Base-by-base conservation (phyloP, 2,329 filamentous ascomycete species). In the Sporothrix sp. region DNA sequence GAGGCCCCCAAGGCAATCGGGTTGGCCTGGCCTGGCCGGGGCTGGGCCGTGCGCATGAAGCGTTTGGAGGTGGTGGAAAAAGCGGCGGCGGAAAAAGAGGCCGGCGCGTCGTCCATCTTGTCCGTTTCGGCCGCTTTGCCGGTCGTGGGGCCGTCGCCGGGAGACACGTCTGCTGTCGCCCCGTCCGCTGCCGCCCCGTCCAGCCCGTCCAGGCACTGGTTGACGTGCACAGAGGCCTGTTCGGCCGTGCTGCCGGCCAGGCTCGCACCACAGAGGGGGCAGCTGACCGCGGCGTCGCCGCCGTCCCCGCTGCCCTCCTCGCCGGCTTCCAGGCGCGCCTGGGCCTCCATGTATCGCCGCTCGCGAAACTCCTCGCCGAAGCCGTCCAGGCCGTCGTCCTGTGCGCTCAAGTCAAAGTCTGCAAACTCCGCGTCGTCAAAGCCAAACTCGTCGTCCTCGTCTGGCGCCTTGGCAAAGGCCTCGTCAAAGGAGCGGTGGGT, bases 171-270 rank as follows among this genome's bases (percentile, higher is more conserved):
- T 39, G 27, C 16, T 25, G 25, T 30, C 25, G 11, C 11, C 16
- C 20, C 2, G 3, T 11, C 7, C 4, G 25, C 33, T 7, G 23
- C n/a, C 39, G 6, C 42, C 16, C 4, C 28, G n/a, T n/a, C 18
- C 21, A 43, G n/a, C 3, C 44, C 88, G 63, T 98, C 93, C 2
- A 98, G 73, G 66, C 93, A 98, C 9, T 83, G 81, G 63, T 98
- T 98, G 57, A 98, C 93, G 65, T 98, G 93, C 2, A 84, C 69
- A 7, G 84, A 85, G 9, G 82, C 84, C 58, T 91, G 79, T 62
- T 89, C 79, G 53, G 68, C 62, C 50, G 71, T 78, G 11, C 82
- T 64, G 0, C 80, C 82, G 14, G 64, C 67, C 30, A 96, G 70
- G 56, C 68, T 79, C 1, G 72, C 71, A 58, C 76, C 78, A 64